Evolutionary conservation across 169 alveolate genomes (phyloP), one percentile per base, ranked within the genome.

Genomic region (Plasmodium gonderi): DNA sequence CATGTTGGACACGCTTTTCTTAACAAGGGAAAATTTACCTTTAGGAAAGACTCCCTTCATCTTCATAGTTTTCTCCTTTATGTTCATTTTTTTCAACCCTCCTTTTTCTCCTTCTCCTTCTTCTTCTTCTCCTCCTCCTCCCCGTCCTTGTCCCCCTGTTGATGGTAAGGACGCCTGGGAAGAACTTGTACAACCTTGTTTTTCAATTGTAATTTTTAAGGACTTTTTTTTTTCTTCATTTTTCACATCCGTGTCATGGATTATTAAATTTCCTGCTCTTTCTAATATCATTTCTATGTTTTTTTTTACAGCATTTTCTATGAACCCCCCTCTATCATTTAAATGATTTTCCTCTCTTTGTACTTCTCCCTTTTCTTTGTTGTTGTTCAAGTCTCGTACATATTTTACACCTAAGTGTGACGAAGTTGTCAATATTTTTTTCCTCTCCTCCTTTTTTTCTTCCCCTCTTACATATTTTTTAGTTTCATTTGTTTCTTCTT

Each of bases 211-310:
- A n/a, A 1, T 54, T 54, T 17, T 54, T n/a, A 1, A 23, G 12
- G 23, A 54, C n/a, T 31, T 54, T 7, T 9, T 2, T 17, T 3
- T 1, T 2, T 54, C 23, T 0, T 31, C 69, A 38, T 40, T 20
- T 14, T 74, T 74, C 80, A 17, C 42, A 0, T 9, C 54, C 49
- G 40, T 20, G 9, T 11, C 54, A 74, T 8, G 31, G n/a, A 74
- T 26, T 36, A 38, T 33, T 26, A 2, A 14, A 74, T 11, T 4
- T 36, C 38, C 87, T 0, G 26, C 12, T 9, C 65, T 78, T 0
- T 47, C 87, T 17, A 78, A 31, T 5, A 78, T 78, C 65, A 33
- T 78, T 26, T 47, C 74, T 45, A 78, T 78, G 6, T 78, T 78
- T 45, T 47, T 78, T 14, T 33, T 17, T 29, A 78, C 87, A 0